Percentiles rank a stretch among this genome's conserved stretches.
Evolutionary conservation across 208 protist species (phyloP).

Genomic region (Histomonas meleagridis): DNA sequence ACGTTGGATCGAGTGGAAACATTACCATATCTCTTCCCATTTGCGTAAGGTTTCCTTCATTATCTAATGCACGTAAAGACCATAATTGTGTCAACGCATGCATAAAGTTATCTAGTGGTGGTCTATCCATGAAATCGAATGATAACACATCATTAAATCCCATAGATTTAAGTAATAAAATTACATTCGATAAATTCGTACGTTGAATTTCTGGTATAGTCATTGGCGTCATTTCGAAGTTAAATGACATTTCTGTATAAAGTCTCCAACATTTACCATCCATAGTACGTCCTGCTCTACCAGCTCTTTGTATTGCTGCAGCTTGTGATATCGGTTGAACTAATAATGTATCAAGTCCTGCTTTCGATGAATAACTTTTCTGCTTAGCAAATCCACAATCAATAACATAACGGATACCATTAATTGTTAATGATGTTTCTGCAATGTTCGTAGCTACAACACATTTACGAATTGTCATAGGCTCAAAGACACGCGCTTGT

Average conservation of each 20-base stretch:
- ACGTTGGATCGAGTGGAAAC: conserved; percentile 69
- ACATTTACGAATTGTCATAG: conserved; percentile 68
- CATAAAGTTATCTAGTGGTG: conserved; percentile 71
- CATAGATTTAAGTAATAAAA: conserved; percentile 72
- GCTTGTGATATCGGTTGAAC: conserved; percentile 84
- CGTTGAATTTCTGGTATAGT: conserved; percentile 74
- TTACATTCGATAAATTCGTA: conserved; percentile 72
- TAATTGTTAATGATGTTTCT: conserved; percentile 94
- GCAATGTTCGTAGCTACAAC: conserved; percentile 98
- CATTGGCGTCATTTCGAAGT: conserved; percentile 63
- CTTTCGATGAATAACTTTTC: conserved; percentile 60
- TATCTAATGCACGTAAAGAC: conserved; percentile 86
- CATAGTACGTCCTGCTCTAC: conserved; percentile 87
- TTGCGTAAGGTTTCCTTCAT: conserved; percentile 73
- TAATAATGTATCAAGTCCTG: conserved; percentile 44
- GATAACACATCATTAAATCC: conserved; percentile 67
- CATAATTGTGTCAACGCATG: conserved; percentile 88
- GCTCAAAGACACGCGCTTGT: conserved; percentile 61
- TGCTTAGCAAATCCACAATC: conserved; percentile 90
- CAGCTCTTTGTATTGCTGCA: conserved; percentile 75
- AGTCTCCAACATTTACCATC: conserved; percentile 66
- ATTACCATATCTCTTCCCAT: conserved; percentile 82
- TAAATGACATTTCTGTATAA: conserved; percentile 73
- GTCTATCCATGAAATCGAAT: conserved; percentile 91
- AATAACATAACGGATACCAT: conserved; percentile 77